phyloP scores from a whole-genome alignment of 2,329 filamentous ascomycete species.

The Phyllosticta citriasiana region DNA sequence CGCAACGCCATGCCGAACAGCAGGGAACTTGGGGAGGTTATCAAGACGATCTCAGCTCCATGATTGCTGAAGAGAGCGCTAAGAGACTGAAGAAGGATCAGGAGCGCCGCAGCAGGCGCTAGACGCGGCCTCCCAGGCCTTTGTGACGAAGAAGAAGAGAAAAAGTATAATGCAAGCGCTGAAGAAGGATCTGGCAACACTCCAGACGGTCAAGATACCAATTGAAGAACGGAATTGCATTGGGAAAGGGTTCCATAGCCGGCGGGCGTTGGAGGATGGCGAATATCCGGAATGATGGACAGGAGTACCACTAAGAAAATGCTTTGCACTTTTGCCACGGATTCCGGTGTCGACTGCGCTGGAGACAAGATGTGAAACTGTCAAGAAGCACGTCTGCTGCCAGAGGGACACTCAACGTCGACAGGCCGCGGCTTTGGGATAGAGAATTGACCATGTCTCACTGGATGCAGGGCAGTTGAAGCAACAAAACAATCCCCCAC shows the following conservation, averaged over 20 bases:
- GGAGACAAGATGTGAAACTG: constrained; percentile 6
- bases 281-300: constrained; percentile 6
- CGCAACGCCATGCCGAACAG: constrained; percentile 52
- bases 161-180: not conserved
- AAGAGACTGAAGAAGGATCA: constrained; percentile 85
- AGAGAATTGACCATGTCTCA: not conserved
- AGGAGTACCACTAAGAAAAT: constrained; percentile 10
- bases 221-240: constrained; percentile 6
- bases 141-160: constrained; percentile 7
- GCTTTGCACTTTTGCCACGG: constrained; percentile 9
- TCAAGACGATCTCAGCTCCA: constrained; percentile 86
- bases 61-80: constrained; percentile 88
- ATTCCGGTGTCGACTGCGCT: constrained; percentile 5
- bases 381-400: not conserved
- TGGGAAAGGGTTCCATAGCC: constrained; percentile 9
- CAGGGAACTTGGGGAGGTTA: constrained; percentile 54
- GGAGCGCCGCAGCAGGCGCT: constrained; percentile 57
- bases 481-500: not conserved
- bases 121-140: not conserved
- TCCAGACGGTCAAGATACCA: constrained; percentile 7
- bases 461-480: not conserved
- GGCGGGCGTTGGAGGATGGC: constrained; percentile 9
- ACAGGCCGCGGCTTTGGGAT: not conserved
- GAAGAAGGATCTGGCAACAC: not conserved
- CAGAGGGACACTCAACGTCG: not conserved